Base-by-base conservation (phyloP, 768 basidiomycete species). In the Zangia roseola region DNA sequence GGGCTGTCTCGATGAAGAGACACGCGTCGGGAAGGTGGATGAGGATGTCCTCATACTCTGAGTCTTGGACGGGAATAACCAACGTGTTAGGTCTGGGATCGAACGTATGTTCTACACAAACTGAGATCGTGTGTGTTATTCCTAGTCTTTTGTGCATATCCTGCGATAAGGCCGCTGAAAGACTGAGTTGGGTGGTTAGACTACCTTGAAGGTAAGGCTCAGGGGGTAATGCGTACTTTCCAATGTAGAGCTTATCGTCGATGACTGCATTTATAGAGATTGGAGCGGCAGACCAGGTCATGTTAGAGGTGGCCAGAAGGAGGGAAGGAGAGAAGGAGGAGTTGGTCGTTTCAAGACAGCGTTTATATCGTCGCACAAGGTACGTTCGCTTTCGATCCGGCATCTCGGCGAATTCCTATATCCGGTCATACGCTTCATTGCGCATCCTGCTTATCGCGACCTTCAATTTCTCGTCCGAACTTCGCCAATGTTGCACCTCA, bases 11-110 rank as follows among this genome's bases (percentile, higher is more conserved):
- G 25, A 90, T 87, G 62, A 87, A 90, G 13, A 58, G 64, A 58
- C 82, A 83, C 10, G 82, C 74, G 16, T 62, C 50, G 4, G 83
- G 80, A 2, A 90, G 70, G 55, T 85, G 76, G n/a, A 83, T 80
- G 14, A 88, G 77, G 21, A 90, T 72, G 54, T 80, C 75, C 48
- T 76, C 78, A 36, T 74, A 74, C 54, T 78, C 75, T 0, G 72
- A 72, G 57, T 78, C 77, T 54, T 79, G 65, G 17, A 78, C 68
- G 10, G 56, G 44, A 20, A 69, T 54, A 9, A 69, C 59, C 50
- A 67, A 55, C 17, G 56, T 74, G 41, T 74, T 70, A 14, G 66
- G 62, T 7, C 66, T 71, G 1, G 72, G 70, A 16, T 64, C 54
- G 13, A 80, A 78, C 1, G 72, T 64, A 49, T 71, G 73, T n/a